A percentile compares a stretch with the other conserved stretches of the same genome.
phyloP scores from a whole-genome alignment of 108 stramenopile genomes.

The Aurantiochytrium sp. region DNA sequence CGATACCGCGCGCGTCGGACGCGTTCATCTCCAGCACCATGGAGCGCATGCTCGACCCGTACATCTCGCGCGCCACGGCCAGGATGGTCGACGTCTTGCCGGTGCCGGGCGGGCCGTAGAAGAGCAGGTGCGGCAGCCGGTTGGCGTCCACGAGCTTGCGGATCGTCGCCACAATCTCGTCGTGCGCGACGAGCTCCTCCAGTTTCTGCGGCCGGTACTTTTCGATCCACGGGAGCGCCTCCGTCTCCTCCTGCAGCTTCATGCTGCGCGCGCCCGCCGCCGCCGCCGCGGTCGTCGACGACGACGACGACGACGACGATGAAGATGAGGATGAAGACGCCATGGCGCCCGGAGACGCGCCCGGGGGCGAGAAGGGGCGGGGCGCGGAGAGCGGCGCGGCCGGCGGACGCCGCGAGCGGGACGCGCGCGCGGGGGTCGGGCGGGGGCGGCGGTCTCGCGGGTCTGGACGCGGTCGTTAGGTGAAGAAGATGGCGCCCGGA shows the following conservation, averaged over 20 bases:
- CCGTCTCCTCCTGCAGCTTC: background rate
- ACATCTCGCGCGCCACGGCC: constrained; percentile 88
- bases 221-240: constrained; percentile 82
- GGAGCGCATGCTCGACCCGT: constrained; percentile 66
- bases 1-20: constrained; percentile 50
- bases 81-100: constrained; percentile 88
- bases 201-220: constrained; percentile 82
- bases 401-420: too few species aligned
- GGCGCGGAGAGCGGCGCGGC: too few species aligned
- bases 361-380: too few species aligned
- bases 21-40: constrained; percentile 78
- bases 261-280: background rate
- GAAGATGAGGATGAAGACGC: too few species aligned
- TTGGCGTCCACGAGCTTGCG: constrained; percentile 74
- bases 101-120: constrained; percentile 80
- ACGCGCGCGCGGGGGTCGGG: too few species aligned
- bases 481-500: too few species aligned
- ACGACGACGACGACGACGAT: background rate
- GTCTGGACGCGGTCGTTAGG: too few species aligned
- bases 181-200: constrained; percentile 86
- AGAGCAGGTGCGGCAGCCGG: constrained; percentile 80
- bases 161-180: constrained; percentile 70
- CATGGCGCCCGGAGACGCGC: too few species aligned
- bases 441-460: too few species aligned
- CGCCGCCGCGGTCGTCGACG: background rate